These are phyloP conservation scores for Capsicum pubescens DNA, from an alignment of 257 asterid genomes.

Conservation along the genomic window DNA sequence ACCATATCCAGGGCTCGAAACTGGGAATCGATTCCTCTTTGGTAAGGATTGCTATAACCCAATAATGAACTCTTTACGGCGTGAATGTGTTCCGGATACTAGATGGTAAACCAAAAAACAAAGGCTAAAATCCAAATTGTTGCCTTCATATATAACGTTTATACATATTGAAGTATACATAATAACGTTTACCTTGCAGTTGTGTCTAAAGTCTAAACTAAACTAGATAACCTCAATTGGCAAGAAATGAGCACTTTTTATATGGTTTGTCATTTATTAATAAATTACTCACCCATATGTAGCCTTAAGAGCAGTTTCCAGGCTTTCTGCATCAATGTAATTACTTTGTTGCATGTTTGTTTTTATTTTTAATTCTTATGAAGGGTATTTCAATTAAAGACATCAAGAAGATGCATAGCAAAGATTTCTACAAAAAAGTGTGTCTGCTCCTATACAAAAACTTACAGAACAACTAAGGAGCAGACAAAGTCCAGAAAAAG, in stretches of 20 bases:
- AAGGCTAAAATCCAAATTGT: neutral
- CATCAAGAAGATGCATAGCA: neutral
- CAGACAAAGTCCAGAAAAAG: neutral
- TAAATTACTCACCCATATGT: neutral
- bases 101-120: neutral
- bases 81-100: neutral
- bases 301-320: conserved; percentile 8
- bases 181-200: neutral
- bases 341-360: neutral
- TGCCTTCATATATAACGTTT: neutral
- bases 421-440: neutral
- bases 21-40: neutral
- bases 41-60: neutral
- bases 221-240: neutral
- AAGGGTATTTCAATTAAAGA: neutral
- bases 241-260: neutral
- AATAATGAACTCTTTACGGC: neutral
- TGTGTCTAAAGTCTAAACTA: neutral
- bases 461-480: neutral
- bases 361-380: neutral
- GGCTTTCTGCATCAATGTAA: conserved; percentile 20
- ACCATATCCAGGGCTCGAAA: neutral
- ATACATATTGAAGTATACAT: neutral
- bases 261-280: neutral
- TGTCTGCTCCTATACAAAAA: neutral